A percentile compares a stretch with the other conserved stretches of the same genome.
Conservation (phyloP, 805 yeast species). For the Yueomyces sinensis region DNA sequence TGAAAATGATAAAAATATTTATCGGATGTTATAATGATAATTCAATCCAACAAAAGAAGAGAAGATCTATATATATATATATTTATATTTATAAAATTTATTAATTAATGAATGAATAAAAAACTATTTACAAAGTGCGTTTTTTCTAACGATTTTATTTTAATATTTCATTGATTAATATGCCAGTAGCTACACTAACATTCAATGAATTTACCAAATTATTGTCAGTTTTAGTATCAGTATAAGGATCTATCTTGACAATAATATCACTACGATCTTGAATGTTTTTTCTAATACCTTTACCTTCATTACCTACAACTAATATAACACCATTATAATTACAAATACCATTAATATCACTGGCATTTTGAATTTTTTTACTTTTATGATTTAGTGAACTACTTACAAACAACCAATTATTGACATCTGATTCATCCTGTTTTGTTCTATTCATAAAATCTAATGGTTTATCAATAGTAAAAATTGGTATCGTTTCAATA, state of each 20-base stretch:
- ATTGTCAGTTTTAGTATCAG: slow-evolving; percentile 3
- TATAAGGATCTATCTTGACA: slow-evolving; percentile 23
- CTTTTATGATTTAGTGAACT: slow-evolving; percentile 33
- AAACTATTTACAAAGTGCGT: too few species aligned
- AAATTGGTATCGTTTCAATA: slow-evolving; percentile 56
- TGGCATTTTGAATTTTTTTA: slow-evolving; percentile 27
- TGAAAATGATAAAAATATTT: slow-evolving; percentile 25
- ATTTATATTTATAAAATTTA: background rate
- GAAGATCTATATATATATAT: background rate
- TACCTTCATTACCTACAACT: slow-evolving; percentile 78
- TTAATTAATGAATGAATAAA: too few species aligned
- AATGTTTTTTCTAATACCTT: slow-evolving; percentile 61
- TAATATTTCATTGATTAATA: slow-evolving; percentile 33
- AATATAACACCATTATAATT: slow-evolving; percentile 46
- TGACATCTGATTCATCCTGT: slow-evolving; percentile 19
- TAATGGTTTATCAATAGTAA: slow-evolving; percentile 43
- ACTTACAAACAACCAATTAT: slow-evolving; percentile 62
- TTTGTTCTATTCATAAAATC: slow-evolving; percentile 44
- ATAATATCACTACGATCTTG: slow-evolving; percentile 40
- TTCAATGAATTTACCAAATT: slow-evolving; percentile 59
- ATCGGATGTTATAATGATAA: slow-evolving; percentile 20
- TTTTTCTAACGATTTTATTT: too few species aligned
- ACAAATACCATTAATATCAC: slow-evolving; percentile 33
- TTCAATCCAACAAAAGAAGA: background rate
- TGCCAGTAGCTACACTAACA: slow-evolving; percentile 81